Base-by-base conservation (phyloP, 129 eudicot genomes). In the Calendula officinalis region DNA sequence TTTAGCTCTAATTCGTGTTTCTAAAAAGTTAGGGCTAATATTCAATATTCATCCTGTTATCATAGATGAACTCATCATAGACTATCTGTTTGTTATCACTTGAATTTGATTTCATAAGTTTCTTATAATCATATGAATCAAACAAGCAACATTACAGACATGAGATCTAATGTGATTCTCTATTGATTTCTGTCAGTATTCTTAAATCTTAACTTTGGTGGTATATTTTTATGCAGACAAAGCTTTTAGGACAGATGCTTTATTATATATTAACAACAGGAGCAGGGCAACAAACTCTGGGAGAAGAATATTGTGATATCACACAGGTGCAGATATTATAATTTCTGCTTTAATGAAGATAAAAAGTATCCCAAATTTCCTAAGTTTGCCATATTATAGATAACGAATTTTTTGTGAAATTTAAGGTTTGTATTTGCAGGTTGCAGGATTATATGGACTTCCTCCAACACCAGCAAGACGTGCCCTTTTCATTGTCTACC, bases 381-480 rank as follows among this genome's bases (percentile, higher is more conserved):
- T 44, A 63, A 40, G 37, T 35, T 43, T 48, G 61, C 64, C 42
- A 8, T 47, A 46, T 56, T 6, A 14, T 32, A n/a, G 40, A 32
- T 47, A 9, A n/a, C 6, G 17, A 37, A 3, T 40, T 49, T 5
- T 58, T 50, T 65, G 8, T 48, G 67, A 52, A 40, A 13, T 40
- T 37, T 41, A 44, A 60, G 77, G 51, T 63, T 52, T 75, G 33
- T 34, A 38, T 33, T 72, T 66, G 33, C 82, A 94, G 99, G 91
- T 89, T 83, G 84, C 99, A 15, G 97, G 99, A 62, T 73, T 80
- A 16, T 71, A 86, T 74, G 97, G 95, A 49, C 97, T 94, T 77
- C 83, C 99, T 70, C 99, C 99, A 65, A 89, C 97, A 67, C 97
- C 99, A 12, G 99, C 97, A 13, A 86, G 99, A 67, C 99, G 95